Conservation (phyloP, 78 protist genomes). For the Guillardia theta region DNA sequence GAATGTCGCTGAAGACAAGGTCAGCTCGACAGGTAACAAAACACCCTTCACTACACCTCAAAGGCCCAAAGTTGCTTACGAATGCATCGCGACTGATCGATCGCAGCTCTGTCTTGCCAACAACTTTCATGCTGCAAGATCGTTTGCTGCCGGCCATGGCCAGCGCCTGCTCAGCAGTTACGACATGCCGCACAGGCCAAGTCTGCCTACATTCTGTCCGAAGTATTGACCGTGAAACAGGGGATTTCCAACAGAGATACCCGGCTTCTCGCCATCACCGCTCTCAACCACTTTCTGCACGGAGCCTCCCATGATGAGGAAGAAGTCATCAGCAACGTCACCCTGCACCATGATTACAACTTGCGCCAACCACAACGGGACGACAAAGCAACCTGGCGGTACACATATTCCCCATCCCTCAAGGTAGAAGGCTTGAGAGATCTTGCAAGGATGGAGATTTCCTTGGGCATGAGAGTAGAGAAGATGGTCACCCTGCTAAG, state of each 20-base stretch:
- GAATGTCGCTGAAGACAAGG: too few species aligned
- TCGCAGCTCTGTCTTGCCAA: not conserved
- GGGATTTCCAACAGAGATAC: not conserved
- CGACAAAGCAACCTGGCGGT: not conserved
- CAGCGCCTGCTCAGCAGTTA: not conserved
- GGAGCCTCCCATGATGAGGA: not conserved
- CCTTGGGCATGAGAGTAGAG: not conserved
- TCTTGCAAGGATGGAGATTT: not conserved
- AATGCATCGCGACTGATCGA: not conserved
- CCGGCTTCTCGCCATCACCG: not conserved
- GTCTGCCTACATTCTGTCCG: not conserved
- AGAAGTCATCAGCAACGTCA: not conserved
- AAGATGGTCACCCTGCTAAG: not conserved
- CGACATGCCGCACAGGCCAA: not conserved
- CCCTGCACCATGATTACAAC: not conserved
- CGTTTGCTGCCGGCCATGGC: not conserved
- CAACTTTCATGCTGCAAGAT: not conserved
- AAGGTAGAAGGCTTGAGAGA: not conserved
- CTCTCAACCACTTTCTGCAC: not conserved
- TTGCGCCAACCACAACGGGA: not conserved
- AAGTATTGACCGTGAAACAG: not conserved
- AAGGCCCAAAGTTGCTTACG: too few species aligned
- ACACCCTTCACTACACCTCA: too few species aligned
- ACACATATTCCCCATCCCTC: not conserved
- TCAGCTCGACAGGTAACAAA: too few species aligned